Percentiles rank a stretch among this genome's conserved stretches.
phyloP scores from a whole-genome alignment of 148 eudicot genomes.

The Agrostemma githago region DNA sequence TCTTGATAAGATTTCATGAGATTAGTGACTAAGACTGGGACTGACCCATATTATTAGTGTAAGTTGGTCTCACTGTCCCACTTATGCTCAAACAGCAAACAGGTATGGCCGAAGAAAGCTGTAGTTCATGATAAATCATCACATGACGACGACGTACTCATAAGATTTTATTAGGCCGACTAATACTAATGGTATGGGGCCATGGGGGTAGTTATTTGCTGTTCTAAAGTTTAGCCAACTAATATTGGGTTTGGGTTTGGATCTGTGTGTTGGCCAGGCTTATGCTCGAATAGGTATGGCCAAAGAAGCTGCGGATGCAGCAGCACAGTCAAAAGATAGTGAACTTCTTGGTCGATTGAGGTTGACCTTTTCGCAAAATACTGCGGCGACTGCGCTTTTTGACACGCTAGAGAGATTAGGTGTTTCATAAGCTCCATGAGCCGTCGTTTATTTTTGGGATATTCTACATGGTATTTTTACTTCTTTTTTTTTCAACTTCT shows the following conservation, averaged over 20 bases:
- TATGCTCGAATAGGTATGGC: conserved; percentile 95
- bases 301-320: conserved; percentile 97
- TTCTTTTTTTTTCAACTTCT: too few species aligned
- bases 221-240: background rate
- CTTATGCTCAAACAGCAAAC: background rate
- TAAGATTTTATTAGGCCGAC: background rate
- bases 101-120: background rate
- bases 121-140: background rate
- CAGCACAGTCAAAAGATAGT: conserved; percentile 79
- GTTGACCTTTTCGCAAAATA: conserved; percentile 70
- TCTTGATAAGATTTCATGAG: background rate
- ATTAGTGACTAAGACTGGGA: background rate
- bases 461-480: too few species aligned
- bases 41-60: background rate
- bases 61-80: background rate
- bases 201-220: background rate
- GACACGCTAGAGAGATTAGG: conserved; percentile 79
- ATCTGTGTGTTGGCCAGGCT: conserved; percentile 58
- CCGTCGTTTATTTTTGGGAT: background rate
- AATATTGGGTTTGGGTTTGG: background rate
- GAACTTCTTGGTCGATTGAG: conserved; percentile 75
- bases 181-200: too few species aligned
- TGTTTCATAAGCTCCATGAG: conserved; percentile 39
- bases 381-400: conserved; percentile 75
- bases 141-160: background rate